Evolutionary conservation across 148 eudicot genomes (phyloP), one percentile per base, ranked within the genome.

Genomic region (Cornus controversa): DNA sequence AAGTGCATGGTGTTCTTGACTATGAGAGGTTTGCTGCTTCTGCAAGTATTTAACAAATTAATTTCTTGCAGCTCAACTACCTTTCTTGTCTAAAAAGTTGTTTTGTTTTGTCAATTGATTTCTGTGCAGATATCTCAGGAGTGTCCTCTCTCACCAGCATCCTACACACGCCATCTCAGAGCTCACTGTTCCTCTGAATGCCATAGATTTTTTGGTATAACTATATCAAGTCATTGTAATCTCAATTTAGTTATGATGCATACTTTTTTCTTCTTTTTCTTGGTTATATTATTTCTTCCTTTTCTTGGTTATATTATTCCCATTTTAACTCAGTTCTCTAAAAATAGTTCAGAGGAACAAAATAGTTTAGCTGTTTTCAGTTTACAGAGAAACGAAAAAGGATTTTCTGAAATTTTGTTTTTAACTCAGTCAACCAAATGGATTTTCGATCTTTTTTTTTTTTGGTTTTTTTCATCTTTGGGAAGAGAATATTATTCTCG

Each of bases 141-240:
- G 84, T 85, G 81, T 93, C 72, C 79, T 91, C 45, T 90, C 94
- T 22, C 95, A 89, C 50, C 98, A 89, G 84, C 86, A 93, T 70
- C 81, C 89, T 65, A 60, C 81, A 20, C 92, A 83, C 80, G 23
- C 89, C 62, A 69, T 81, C 70, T 85, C 89, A 16, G 99, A 96
- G 83, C 85, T 96, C 75, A 73, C 37, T 40, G 69, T 69, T 82
- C 84, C 88, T 83, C 85, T 96, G 77, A 82, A 88, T 77, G 85
- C 93, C 76, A 85, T 90, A 75, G 90, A 90, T 72, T 79, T 45
- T 27, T 50, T 93, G 97, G 99, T 93, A 89, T 69, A 64, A 18
- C 72, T 66, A 23, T 11, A 23, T 26, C 68, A 74, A 60, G 53
- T 71, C 57, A 47, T 36, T 60, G 27, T 63, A 76, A 8, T 57